Conservation (phyloP, 768 basidiomycete genomes). For the Termitomyces sp. region DNA sequence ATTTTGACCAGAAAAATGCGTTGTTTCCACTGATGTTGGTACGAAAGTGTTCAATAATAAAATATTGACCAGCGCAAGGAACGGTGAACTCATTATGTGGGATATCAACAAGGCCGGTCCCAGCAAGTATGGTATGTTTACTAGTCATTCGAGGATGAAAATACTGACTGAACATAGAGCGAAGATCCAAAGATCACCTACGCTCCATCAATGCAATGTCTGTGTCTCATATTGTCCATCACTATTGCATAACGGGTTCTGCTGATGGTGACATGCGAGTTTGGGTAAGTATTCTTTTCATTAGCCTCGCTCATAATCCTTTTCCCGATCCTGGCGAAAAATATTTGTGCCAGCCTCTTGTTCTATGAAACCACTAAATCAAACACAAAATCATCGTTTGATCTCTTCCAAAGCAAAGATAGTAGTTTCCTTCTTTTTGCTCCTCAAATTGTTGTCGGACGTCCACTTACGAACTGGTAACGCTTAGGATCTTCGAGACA, state of each 20-base stretch:
- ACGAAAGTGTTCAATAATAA: conserved; percentile 62
- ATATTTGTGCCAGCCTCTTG: background rate
- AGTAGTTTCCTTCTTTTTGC: background rate
- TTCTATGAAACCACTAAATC: background rate
- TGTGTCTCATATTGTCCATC: conserved; percentile 60
- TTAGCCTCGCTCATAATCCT: background rate
- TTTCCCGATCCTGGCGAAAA: background rate
- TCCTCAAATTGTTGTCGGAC: background rate
- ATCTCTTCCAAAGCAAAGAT: no score
- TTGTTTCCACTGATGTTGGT: background rate
- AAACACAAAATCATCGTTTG: background rate
- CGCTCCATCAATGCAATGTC: conserved; percentile 70
- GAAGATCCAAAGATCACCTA: conserved; percentile 61
- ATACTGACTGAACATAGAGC: conserved; percentile 36
- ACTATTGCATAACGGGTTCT: conserved; percentile 76
- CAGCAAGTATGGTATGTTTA: conserved; percentile 62
- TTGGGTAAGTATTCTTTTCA: conserved; percentile 50
- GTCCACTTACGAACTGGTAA: background rate
- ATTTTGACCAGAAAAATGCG: background rate
- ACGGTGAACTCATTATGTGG: conserved; percentile 84
- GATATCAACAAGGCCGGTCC: conserved; percentile 63
- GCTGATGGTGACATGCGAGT: conserved; percentile 77
- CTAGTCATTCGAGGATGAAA: background rate
- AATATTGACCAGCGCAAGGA: conserved; percentile 73
- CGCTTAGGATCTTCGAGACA: conserved; percentile 64